Evolutionary conservation across 768 basidiomycete genomes (phyloP).

Genomic region (Pilatotrama ljubarskyi): DNA sequence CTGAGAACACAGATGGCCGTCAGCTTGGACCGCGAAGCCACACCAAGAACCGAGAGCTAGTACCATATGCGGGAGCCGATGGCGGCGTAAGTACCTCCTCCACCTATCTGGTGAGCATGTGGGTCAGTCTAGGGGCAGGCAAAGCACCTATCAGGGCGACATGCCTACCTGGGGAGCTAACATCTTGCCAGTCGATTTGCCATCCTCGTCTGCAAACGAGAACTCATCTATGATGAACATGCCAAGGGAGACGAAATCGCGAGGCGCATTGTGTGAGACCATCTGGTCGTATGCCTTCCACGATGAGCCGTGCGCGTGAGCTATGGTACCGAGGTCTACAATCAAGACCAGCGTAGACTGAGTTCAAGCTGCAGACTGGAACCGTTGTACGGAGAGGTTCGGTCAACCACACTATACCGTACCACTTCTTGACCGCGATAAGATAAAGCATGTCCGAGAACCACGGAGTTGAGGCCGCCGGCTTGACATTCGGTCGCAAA

Average conservation of each 20-base stretch:
- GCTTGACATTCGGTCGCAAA: neutral
- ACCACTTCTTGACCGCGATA: neutral
- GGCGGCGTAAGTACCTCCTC: conserved; percentile 81
- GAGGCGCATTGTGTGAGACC: conserved; percentile 15
- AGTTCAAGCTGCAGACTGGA: too few relatives aligned
- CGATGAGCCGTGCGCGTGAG: too few relatives aligned
- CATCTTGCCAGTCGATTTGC: conserved; percentile 47
- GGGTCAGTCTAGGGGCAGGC: neutral
- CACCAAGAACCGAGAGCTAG: neutral
- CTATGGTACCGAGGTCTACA: too few relatives aligned
- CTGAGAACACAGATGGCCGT: conserved; percentile 36
- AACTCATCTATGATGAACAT: conserved; percentile 93
- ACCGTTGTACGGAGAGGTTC: too few relatives aligned
- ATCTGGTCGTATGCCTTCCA: neutral
- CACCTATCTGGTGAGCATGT: conserved; percentile 72
- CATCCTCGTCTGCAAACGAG: conserved; percentile 56
- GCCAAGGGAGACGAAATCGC: conserved; percentile 67
- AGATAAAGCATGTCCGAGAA: neutral
- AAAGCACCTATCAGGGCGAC: neutral
- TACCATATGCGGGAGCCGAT: conserved; percentile 85
- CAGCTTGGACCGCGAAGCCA: neutral
- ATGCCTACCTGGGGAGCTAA: conserved; percentile 51
- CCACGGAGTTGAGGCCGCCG: neutral
- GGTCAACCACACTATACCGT: too few relatives aligned
- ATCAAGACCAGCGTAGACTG: too few relatives aligned